phyloP scores from a whole-genome alignment of 2,329 filamentous ascomycete species.

The Pleomassaria siparia region DNA sequence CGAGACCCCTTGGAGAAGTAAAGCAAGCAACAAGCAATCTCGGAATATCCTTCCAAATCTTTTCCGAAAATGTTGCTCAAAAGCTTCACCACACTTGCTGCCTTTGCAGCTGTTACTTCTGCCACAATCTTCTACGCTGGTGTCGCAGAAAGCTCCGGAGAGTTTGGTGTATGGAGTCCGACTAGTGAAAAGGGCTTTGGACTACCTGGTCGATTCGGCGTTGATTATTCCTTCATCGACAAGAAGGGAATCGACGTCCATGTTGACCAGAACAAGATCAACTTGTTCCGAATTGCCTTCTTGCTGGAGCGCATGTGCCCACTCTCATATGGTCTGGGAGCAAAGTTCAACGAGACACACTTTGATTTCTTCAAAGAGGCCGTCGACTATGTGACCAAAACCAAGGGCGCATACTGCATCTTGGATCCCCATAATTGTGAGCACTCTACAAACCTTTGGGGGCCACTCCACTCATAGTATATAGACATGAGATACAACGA shows the following conservation, averaged over 20 bases:
- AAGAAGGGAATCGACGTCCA: slow-evolving; percentile 48
- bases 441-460: neutral
- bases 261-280: slow-evolving; percentile 45
- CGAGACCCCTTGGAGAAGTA: too few species aligned
- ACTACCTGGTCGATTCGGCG: slow-evolving; percentile 52
- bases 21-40: too few species aligned
- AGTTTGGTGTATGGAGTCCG: slow-evolving; percentile 14
- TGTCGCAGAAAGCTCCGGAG: slow-evolving; percentile 15
- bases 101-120: slow-evolving; percentile 6
- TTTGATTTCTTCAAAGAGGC: slow-evolving; percentile 50
- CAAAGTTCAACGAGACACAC: slow-evolving; percentile 54
- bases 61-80: slow-evolving; percentile 9
- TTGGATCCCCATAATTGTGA: slow-evolving; percentile 51
- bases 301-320: slow-evolving; percentile 54
- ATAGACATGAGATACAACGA: slow-evolving; percentile 54
- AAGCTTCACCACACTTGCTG: neutral
- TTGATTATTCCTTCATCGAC: slow-evolving; percentile 54
- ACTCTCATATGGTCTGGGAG: slow-evolving; percentile 47
- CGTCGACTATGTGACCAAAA: slow-evolving; percentile 52
- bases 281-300: slow-evolving; percentile 53
- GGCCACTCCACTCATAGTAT: neutral
- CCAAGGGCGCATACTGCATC: slow-evolving; percentile 51
- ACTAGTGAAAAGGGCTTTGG: slow-evolving; percentile 26
- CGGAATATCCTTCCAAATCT: too few species aligned
- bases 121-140: slow-evolving; percentile 17